Base-by-base conservation (phyloP, 805 yeast genomes). In the Candida ficus region DNA sequence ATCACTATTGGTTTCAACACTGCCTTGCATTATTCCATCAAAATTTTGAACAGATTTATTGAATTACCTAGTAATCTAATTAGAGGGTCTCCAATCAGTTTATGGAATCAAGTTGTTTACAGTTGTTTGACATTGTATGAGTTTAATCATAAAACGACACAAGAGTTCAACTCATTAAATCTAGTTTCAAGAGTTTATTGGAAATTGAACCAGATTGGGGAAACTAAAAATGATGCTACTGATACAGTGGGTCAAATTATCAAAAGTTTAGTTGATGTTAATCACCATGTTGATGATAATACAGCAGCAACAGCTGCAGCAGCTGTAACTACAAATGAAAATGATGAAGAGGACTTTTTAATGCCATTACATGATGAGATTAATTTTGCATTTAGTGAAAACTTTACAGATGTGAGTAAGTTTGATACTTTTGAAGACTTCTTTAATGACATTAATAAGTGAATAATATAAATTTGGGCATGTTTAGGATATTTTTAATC, bases 231-330 rank as follows among this genome's bases (percentile, higher is more conserved):
- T 47, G 82, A 76, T 52, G 79, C 78, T 3, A 76, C 81, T 0
- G 79, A 73, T 42, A 75, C 78, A 5, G 77, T 78, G 29, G 80
- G 81, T 3, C 68, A 68, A 38, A 72, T 78, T 35, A 70, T 78
- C 35, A 70, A 70, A 47, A 66, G 71, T 21, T 56, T 78, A 21
- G 74, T 76, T 7, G 52, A 53, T 44, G 52, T 48, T 32, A 35
- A 34, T 27, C 25, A 29, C 40, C 50, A 30, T 11, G 14, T 13
- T 26, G 14, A 29, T 29, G 33, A 18, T 9, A 18, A 10, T 10
- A 17, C 23, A 13, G 28, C 31, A 18, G n/a, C n/a, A n/a, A n/a
- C n/a, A n/a, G n/a, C n/a, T n/a, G n/a, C n/a, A n/a, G n/a, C n/a
- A n/a, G n/a, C n/a, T n/a, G 33, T 21, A 16, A 7, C 23, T 12